phyloP scores from a whole-genome alignment of 257 asterid species.

The Nicotiana paniculata region DNA sequence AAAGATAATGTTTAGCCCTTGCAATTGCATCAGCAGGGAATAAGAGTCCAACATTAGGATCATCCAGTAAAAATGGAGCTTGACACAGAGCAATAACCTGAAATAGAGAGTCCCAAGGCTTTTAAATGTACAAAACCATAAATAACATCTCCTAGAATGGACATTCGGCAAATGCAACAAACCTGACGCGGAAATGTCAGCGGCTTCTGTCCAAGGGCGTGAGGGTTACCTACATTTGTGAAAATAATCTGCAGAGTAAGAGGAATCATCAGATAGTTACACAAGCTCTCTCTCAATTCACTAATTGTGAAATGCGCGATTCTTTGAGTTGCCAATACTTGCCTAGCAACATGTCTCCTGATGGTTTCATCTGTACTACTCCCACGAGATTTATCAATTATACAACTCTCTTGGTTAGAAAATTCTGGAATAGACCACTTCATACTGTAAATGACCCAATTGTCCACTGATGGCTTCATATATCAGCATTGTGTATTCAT shows the following conservation, averaged over 20 bases:
- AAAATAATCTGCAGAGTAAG: constrained; percentile 59
- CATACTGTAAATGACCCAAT: too few relatives aligned
- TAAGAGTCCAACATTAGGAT: constrained; percentile 87
- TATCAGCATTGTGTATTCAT: too few relatives aligned
- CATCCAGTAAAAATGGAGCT: constrained; percentile 95
- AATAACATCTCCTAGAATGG: background rate
- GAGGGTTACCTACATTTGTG: constrained; percentile 94
- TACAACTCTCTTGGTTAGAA: too few relatives aligned
- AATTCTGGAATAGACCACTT: too few relatives aligned
- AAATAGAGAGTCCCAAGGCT: background rate
- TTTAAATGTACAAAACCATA: background rate
- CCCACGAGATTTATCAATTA: too few relatives aligned
- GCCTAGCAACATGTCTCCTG: too few relatives aligned
- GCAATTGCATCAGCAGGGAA: constrained; percentile 97
- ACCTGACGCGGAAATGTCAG: constrained; percentile 96
- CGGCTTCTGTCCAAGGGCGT: constrained; percentile 91
- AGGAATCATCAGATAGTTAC: background rate
- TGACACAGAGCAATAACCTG: constrained; percentile 98
- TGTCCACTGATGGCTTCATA: too few relatives aligned
- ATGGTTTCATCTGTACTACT: too few relatives aligned
- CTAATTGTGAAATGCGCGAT: too few relatives aligned
- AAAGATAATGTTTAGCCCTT: constrained; percentile 81
- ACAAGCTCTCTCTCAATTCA: background rate
- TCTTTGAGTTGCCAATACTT: too few relatives aligned
- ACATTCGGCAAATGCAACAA: background rate